A percentile compares a stretch with the other conserved stretches of the same genome.
Evolutionary conservation across 805 yeast species (phyloP).

Genomic region (Starmera dryadoides): DNA sequence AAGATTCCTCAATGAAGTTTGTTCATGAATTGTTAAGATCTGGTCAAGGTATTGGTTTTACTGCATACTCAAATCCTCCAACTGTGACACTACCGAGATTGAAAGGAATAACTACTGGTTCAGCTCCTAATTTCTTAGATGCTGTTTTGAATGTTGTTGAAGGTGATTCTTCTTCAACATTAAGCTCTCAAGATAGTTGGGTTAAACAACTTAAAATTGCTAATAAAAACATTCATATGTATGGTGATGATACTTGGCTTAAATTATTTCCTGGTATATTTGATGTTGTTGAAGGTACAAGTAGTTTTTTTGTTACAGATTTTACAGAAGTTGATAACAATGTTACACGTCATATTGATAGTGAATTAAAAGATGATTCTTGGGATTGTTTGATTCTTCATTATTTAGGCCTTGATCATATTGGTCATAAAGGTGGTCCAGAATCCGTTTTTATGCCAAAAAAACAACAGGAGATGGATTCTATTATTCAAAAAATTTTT

Average conservation of each 20-base stretch:
- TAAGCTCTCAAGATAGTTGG: constrained; percentile 84
- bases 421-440: constrained; percentile 97
- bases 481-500: constrained; percentile 47
- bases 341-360: constrained; percentile 79
- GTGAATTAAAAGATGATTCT: constrained; percentile 37
- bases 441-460: constrained; percentile 67
- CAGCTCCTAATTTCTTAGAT: constrained; percentile 89
- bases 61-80: constrained; percentile 92
- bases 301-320: constrained; percentile 91
- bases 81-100: constrained; percentile 93
- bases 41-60: constrained; percentile 78
- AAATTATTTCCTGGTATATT: constrained; percentile 77
- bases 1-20: constrained; percentile 55
- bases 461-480: constrained; percentile 86
- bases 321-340: constrained; percentile 90
- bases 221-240: constrained; percentile 56
- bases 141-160: constrained; percentile 93
- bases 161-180: constrained; percentile 62
- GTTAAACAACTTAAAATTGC: constrained; percentile 48
- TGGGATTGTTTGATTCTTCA: constrained; percentile 92
- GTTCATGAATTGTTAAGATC: constrained; percentile 57
- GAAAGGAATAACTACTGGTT: constrained; percentile 91
- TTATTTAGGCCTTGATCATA: constrained; percentile 91
- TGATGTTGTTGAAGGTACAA: constrained; percentile 71
- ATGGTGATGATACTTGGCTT: constrained; percentile 98